Evolutionary conservation across 75 land plant genomes (phyloP).

Genomic region (Pinus albicaulis): DNA sequence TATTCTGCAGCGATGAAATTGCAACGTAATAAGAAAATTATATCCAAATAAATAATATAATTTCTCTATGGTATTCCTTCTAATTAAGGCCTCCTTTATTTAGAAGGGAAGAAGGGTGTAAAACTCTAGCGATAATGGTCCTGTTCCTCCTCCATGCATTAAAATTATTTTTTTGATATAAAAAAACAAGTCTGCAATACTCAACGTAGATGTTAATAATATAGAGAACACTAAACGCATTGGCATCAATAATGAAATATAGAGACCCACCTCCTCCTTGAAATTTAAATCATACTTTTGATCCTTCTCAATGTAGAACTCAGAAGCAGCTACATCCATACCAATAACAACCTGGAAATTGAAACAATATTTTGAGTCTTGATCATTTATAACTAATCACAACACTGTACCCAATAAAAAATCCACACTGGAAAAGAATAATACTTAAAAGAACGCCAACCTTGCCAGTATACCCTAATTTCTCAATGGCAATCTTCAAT

Average conservation of each 20-base stretch:
- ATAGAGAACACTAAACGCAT: background rate
- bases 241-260: background rate
- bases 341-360: slow-evolving; percentile 89
- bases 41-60: background rate
- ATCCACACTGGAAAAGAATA: background rate
- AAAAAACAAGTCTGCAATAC: no score
- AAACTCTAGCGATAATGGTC: no score
- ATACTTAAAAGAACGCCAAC: slow-evolving; percentile 29
- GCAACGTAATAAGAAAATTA: background rate
- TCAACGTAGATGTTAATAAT: no score
- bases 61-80: no score
- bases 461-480: slow-evolving; percentile 95
- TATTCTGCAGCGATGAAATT: slow-evolving; percentile 49
- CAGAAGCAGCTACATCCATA: slow-evolving; percentile 99
- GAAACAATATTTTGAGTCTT: background rate
- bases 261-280: slow-evolving; percentile 77
- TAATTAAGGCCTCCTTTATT: no score
- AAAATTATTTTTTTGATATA: no score
- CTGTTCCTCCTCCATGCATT: no score
- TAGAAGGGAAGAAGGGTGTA: no score
- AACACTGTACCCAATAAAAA: background rate
- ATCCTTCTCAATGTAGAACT: slow-evolving; percentile 73
- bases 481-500: slow-evolving; percentile 92
- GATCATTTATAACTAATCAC: background rate
- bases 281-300: slow-evolving; percentile 93